These are phyloP conservation scores for Jaltomata sinuosa DNA, from an alignment of 257 asterid species.

Conservation along the genomic window DNA sequence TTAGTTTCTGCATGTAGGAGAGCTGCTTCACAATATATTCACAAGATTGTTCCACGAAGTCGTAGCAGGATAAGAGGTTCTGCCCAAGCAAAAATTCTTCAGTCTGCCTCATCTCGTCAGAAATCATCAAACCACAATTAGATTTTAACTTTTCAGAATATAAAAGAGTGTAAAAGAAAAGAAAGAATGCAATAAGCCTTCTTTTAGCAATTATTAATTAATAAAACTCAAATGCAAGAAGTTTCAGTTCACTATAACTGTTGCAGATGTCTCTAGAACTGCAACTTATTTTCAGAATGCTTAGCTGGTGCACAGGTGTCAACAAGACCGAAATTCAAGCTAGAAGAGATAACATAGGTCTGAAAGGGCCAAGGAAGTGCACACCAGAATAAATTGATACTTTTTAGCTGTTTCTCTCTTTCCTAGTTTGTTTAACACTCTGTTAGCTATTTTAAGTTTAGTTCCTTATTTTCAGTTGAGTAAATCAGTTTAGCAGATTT, in stretches of 20 bases:
- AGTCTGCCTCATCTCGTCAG: slow-evolving; percentile 48
- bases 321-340: no score
- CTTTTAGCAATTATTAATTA: neutral
- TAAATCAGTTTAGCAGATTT: neutral
- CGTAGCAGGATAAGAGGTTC: slow-evolving; percentile 64
- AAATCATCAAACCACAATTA: slow-evolving; percentile 7
- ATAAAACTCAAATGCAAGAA: neutral
- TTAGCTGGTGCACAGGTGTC: no score
- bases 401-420: no score
- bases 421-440: no score
- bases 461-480: neutral
- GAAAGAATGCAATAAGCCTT: neutral
- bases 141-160: neutral
- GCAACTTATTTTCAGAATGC: no score
- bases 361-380: no score
- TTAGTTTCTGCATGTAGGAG: slow-evolving; percentile 76
- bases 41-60: slow-evolving; percentile 58
- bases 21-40: slow-evolving; percentile 58
- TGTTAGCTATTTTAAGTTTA: neutral
- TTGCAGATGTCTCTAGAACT: neutral
- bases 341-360: no score
- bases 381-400: no score
- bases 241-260: neutral
- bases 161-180: neutral
- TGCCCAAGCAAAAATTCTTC: slow-evolving; percentile 81